Percentiles rank a stretch among this genome's conserved stretches.
phyloP scores from a whole-genome alignment of 2,329 filamentous ascomycete genomes.

The Blumeria graminis region DNA sequence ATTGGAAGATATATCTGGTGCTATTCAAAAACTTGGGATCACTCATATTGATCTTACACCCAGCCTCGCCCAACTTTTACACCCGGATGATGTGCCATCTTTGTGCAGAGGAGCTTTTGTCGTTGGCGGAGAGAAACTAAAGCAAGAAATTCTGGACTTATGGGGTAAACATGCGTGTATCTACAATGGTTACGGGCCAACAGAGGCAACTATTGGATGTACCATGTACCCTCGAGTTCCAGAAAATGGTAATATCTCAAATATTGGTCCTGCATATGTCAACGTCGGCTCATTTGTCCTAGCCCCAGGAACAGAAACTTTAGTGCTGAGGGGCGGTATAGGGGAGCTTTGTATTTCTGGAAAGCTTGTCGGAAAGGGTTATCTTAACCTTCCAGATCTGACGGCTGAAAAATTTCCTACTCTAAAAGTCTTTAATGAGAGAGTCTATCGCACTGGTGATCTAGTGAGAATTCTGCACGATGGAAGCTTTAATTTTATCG shows the following conservation, averaged over 20 bases:
- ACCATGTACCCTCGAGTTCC: slow-evolving; percentile 76
- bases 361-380: slow-evolving; percentile 69
- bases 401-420: slow-evolving; percentile 54
- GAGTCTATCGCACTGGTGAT: slow-evolving; percentile 73
- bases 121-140: slow-evolving; percentile 70
- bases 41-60: slow-evolving; percentile 87
- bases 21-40: slow-evolving; percentile 47
- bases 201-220: slow-evolving; percentile 77
- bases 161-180: slow-evolving; percentile 67
- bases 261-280: slow-evolving; percentile 67
- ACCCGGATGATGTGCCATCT: slow-evolving; percentile 57
- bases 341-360: slow-evolving; percentile 81
- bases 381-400: slow-evolving; percentile 57
- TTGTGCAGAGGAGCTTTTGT: slow-evolving; percentile 74
- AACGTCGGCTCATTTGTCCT: slow-evolving; percentile 75
- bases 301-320: slow-evolving; percentile 38
- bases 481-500: slow-evolving; percentile 65
- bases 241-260: slow-evolving; percentile 52
- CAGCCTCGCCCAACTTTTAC: slow-evolving; percentile 54
- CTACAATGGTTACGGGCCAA: slow-evolving; percentile 83
- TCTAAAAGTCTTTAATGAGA: slow-evolving; percentile 28
- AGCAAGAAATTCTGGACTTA: slow-evolving; percentile 65
- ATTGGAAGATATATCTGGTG: slow-evolving; percentile 54
- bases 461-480: slow-evolving; percentile 62
- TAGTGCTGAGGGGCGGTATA: slow-evolving; percentile 53